phyloP scores from a whole-genome alignment of 805 yeast species.

The Candida ascalaphidarum region DNA sequence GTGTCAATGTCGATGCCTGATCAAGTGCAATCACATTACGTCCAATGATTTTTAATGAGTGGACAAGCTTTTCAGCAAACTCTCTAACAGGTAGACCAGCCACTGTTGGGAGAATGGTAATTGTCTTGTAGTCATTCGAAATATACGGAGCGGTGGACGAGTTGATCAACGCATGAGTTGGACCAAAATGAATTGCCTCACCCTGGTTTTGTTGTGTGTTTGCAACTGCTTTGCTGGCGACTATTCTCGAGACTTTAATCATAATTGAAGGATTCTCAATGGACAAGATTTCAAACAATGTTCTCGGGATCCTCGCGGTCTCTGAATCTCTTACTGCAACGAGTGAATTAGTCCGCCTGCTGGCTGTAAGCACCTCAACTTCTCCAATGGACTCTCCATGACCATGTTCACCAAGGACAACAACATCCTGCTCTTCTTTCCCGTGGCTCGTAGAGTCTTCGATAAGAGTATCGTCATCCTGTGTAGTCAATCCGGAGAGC shows the following conservation, averaged over 20 bases:
- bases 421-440: constrained; percentile 13
- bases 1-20: constrained; percentile 70
- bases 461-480: constrained; percentile 8
- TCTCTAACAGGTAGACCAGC: constrained; percentile 79
- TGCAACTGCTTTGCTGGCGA: constrained; percentile 53
- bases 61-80: constrained; percentile 66
- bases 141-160: constrained; percentile 21
- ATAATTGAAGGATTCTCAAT: constrained; percentile 81
- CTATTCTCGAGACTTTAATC: constrained; percentile 81
- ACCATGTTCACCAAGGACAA: constrained; percentile 68
- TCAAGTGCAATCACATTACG: constrained; percentile 71
- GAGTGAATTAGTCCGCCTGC: constrained; percentile 57
- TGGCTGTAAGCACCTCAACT: constrained; percentile 83
- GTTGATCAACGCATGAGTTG: constrained; percentile 12
- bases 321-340: constrained; percentile 92
- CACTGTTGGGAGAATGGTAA: constrained; percentile 75
- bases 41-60: constrained; percentile 67
- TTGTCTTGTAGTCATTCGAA: constrained; percentile 60
- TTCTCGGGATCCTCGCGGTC: constrained; percentile 85
- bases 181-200: no score
- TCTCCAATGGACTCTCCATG: constrained; percentile 95
- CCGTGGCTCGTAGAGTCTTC: constrained; percentile 10
- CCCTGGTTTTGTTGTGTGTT: constrained; percentile 6
- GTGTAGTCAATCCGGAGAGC: no score
- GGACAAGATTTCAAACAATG: constrained; percentile 78